Base-by-base conservation (phyloP, 2,329 filamentous ascomycete genomes). In the Hypoxylon sp. region DNA sequence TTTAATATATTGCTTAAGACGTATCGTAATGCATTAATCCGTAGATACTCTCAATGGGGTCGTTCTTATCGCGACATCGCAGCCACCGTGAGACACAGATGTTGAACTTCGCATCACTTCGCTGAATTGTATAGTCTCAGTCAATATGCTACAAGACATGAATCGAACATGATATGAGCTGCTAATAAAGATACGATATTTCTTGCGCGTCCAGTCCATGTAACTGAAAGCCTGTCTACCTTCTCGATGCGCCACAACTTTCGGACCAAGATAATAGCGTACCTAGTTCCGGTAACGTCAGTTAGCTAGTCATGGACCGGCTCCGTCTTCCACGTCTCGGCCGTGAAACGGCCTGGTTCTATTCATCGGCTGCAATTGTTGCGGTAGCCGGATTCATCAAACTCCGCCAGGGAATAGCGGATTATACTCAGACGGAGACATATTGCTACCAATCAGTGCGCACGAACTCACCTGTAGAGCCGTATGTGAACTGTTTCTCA, bases 401-500 rank as follows among this genome's bases (percentile, higher is more conserved):
- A 35, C 68, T 75, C 20, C 74, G 72, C 4, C 64, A 75, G 49
- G 67, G 70, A 14, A 64, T 69, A 11, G 57, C 68, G 25, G 66
- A 75, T 66, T 74, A 72, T 25, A 54, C 74, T 7, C 73, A 73
- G 37, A 71, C 72, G 13, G 75, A 78, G 61, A 81, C 79, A 1
- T 76, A 82, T 70, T 86, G 84, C 74, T 85, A 85, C 66, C 77
- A 79, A 27, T 80, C 79, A 2, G 79, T 87, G 53, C 81, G 76
- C 25, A 85, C 85, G 0, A 80, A 85, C 22, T 78, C 80, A 25
- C 67, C 76, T 1, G 72, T 75, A 0, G 70, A 79, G 6, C 79
- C 83, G 0, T 69, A 77, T 1, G 83, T 83, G 1, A 81, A 84
- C 54, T 91, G 89, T 79, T 90, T 91, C 76, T 84, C 84, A 4